These are phyloP conservation scores for Phytopythium aichiense DNA, from an alignment of 352 stramenopile species.

Conservation along the genomic window DNA sequence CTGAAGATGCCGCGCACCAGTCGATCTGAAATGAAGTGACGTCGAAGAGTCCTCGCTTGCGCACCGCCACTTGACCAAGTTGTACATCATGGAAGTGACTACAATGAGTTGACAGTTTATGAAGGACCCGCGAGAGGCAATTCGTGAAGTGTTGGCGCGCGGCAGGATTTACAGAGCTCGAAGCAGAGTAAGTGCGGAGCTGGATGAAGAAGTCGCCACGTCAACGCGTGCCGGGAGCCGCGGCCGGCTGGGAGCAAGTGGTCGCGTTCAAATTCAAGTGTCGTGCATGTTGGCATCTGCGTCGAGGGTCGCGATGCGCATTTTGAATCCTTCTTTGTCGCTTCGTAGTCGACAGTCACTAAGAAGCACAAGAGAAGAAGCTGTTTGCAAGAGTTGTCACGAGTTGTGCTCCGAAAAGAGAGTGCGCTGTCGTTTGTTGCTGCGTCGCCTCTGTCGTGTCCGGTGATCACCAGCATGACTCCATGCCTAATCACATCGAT, in stretches of 20 bases:
- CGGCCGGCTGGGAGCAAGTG: background rate
- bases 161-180: constrained; percentile 1
- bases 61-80: background rate
- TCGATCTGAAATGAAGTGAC: background rate
- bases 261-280: background rate
- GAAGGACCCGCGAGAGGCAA: background rate
- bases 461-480: too few relatives aligned
- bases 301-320: background rate
- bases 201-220: constrained; percentile 3
- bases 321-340: background rate
- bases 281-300: constrained; percentile 1
- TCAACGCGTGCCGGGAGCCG: background rate
- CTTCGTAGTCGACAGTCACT: background rate
- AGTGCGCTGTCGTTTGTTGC: background rate
- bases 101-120: background rate
- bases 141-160: background rate
- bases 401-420: background rate
- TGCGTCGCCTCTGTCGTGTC: too few relatives aligned
- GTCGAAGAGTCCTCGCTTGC: background rate
- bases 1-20: background rate
- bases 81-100: background rate
- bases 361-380: background rate
- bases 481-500: too few relatives aligned
- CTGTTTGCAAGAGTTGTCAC: background rate
- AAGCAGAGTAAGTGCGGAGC: background rate